Evolutionary conservation across 169 alveolate species (phyloP), one percentile per base, ranked within the genome.

Genomic region (Babesia gibsoni): DNA sequence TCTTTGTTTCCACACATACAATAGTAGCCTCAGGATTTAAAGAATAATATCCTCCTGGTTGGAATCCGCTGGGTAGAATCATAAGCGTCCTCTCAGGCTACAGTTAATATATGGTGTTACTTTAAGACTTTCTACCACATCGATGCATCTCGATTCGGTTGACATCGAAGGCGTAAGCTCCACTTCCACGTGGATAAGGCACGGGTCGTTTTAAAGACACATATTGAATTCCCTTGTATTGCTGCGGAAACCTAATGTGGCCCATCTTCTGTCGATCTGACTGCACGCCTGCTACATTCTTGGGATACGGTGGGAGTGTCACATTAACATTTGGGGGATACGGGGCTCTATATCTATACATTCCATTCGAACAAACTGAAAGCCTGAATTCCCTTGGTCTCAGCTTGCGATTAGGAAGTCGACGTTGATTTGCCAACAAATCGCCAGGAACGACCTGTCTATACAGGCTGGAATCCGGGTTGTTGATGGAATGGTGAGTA

Each of bases 261-360:
- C 84, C 84, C 58, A 78, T 53, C 46, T 86, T 87, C 54, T 82
- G 72, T 30, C 53, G 69, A 43, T 82, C 85, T 41, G 73, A 45
- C 35, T 75, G 74, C 30, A 52, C 65, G 42, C 89, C 86, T 4
- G 92, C 83, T 2, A 75, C 81, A 41, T 63, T 65, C 37, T 69
- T 67, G 16, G 92, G 92, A 41, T 22, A 87, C 18, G 92, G 92
- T 29, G 70, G 68, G 27, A 87, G 69, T 18, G 92, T 87, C 18
- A 67, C 57, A 59, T 87, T 87, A 45, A 87, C 86, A 39, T 82
- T 75, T 3, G 92, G 92, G 6, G 92, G 92, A 52, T 87, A 87
- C 10, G 92, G 92, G 10, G 83, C 82, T 16, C 84, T 37, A 35
- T 73, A 65, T 18, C 79, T 41, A 64, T 53, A 87, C 33, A 64